phyloP scores from a whole-genome alignment of 805 yeast genomes.

The Saturnispora silvae region DNA sequence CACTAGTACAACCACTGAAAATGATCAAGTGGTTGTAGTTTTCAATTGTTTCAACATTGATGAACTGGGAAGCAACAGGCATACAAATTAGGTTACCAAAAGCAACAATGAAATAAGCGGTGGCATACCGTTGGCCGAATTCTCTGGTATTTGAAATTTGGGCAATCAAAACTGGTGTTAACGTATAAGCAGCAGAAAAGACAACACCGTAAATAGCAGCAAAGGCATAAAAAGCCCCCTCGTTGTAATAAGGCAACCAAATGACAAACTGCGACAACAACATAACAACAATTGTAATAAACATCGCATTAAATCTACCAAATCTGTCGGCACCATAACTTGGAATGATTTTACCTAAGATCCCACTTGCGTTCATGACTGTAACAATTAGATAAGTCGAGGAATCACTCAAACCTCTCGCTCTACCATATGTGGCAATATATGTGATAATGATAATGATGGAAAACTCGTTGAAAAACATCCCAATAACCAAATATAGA shows the following conservation, averaged over 20 bases:
- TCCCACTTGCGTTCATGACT: conserved; percentile 37
- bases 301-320: conserved; percentile 46
- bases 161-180: conserved; percentile 54
- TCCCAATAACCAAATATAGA: conserved; percentile 30
- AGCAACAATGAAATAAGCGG: conserved; percentile 53
- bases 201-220: conserved; percentile 40
- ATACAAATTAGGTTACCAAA: conserved; percentile 35
- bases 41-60: conserved; percentile 20
- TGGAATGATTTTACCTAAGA: conserved; percentile 25
- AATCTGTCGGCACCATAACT: conserved; percentile 25
- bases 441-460: conserved; percentile 39
- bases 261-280: conserved; percentile 38
- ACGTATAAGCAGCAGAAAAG: conserved; percentile 46
- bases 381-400: conserved; percentile 39
- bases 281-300: conserved; percentile 35
- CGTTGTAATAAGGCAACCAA: conserved; percentile 48
- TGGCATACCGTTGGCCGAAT: conserved; percentile 61
- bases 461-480: conserved; percentile 39
- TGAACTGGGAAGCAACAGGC: conserved; percentile 40
- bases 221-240: conserved; percentile 38
- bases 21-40: conserved; percentile 20
- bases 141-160: conserved; percentile 46
- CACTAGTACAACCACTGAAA: conserved; percentile 19
- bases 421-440: conserved; percentile 42
- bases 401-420: conserved; percentile 34